A percentile compares a stretch with the other conserved stretches of the same genome.
phyloP scores from a whole-genome alignment of 192 early-diverging fungal genomes.

The Coemansia sp. region DNA sequence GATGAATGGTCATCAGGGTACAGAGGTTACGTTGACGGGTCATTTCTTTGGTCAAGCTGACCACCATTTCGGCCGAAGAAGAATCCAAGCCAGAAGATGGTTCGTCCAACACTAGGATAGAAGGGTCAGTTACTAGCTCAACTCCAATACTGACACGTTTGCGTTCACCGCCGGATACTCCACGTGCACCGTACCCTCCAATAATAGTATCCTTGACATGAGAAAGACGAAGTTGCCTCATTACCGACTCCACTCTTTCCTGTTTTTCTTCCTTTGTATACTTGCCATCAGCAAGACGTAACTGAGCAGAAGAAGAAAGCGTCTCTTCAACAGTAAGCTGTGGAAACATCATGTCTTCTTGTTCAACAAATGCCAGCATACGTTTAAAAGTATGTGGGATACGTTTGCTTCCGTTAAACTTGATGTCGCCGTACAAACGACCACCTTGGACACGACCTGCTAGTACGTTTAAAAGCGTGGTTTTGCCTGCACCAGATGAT shows the following conservation, averaged over 20 bases:
- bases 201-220: constrained; percentile 50
- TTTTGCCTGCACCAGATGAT: constrained; percentile 81
- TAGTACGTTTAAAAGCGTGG: constrained; percentile 67
- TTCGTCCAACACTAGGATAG: constrained; percentile 38
- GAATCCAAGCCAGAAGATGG: constrained; percentile 60
- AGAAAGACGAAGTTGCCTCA: constrained; percentile 55
- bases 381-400: constrained; percentile 10
- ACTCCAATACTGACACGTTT: constrained; percentile 17
- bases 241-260: constrained; percentile 54
- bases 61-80: constrained; percentile 49
- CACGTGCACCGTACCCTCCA: constrained; percentile 19
- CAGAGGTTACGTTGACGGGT: constrained; percentile 53
- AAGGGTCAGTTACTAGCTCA: constrained; percentile 42
- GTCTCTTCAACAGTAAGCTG: constrained; percentile 66
- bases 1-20: constrained; percentile 57
- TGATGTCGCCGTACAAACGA: constrained; percentile 24
- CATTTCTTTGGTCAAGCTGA: constrained; percentile 49
- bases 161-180: constrained; percentile 35
- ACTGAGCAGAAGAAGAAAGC: constrained; percentile 58
- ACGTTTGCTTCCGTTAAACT: constrained; percentile 36
- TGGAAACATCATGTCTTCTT: constrained; percentile 35
- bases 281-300: constrained; percentile 52
- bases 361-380: constrained; percentile 17
- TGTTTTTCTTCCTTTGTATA: constrained; percentile 42
- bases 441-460: constrained; percentile 6